Percentiles rank a stretch among this genome's conserved stretches.
phyloP scores from a whole-genome alignment of 768 basidiomycete genomes.

The Hygrophorus pudorinus region DNA sequence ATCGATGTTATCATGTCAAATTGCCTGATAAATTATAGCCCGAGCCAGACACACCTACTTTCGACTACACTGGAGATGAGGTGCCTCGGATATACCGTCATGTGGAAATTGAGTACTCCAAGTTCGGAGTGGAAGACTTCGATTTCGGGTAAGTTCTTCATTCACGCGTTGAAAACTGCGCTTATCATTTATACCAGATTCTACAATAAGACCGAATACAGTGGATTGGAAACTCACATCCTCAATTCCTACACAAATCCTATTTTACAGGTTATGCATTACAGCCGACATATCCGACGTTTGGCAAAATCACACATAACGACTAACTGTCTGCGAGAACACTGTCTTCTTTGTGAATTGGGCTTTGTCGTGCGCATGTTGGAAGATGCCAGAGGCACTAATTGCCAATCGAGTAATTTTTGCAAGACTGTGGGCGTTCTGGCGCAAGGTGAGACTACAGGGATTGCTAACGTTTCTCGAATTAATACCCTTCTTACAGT shows the following conservation, averaged over 20 bases:
- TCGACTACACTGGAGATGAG: constrained; percentile 44
- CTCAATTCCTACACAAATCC: constrained; percentile 95
- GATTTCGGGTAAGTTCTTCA: constrained; percentile 72
- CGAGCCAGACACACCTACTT: constrained; percentile 42
- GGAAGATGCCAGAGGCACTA: constrained; percentile 86
- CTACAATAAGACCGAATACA: constrained; percentile 85
- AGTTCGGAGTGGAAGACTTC: constrained; percentile 98
- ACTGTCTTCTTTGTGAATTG: constrained; percentile 90
- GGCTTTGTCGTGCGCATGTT: constrained; percentile 94
- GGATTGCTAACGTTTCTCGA: constrained; percentile 1
- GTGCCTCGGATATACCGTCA: constrained; percentile 79
- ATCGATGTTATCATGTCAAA: not conserved
- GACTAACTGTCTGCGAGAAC: constrained; percentile 78
- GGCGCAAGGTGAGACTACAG: constrained; percentile 55
- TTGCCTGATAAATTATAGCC: constrained; percentile 21
- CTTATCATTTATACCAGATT: constrained; percentile 40
- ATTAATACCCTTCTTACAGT: constrained; percentile 24
- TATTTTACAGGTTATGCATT: constrained; percentile 85
- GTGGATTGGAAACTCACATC: constrained; percentile 95
- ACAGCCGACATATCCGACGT: constrained; percentile 61
- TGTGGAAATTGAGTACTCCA: constrained; percentile 97
- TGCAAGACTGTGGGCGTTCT: constrained; percentile 87
- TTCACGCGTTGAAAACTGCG: not conserved
- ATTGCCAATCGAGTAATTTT: constrained; percentile 96
- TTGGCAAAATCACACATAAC: constrained; percentile 90